Conservation (phyloP, 768 basidiomycete genomes). For the Xerocomus brunneocitrinus region DNA sequence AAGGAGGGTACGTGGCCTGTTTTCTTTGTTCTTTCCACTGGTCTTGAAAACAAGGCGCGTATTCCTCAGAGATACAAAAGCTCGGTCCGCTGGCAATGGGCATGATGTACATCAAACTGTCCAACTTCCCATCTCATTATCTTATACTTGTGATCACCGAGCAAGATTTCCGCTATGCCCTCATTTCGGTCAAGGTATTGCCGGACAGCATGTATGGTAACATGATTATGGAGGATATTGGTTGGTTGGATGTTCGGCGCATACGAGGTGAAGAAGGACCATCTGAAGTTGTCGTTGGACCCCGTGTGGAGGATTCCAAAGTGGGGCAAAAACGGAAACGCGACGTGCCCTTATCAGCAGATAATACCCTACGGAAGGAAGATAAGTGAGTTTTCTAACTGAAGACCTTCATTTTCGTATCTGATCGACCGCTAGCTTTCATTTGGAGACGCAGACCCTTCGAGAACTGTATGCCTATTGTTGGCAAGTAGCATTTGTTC, state of each 20-base stretch:
- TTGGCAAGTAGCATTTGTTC: slow-evolving; percentile 49
- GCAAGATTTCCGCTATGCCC: slow-evolving; percentile 72
- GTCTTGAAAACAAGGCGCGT: neutral
- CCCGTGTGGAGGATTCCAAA: slow-evolving; percentile 15
- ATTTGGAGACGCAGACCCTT: slow-evolving; percentile 66
- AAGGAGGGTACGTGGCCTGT: slow-evolving; percentile 47
- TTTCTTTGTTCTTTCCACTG: neutral
- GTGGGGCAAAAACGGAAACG: slow-evolving; percentile 32
- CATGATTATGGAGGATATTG: slow-evolving; percentile 73
- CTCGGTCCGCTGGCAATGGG: slow-evolving; percentile 61
- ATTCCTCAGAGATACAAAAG: slow-evolving; percentile 56
- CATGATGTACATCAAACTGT: slow-evolving; percentile 70
- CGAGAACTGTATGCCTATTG: slow-evolving; percentile 84
- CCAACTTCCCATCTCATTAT: slow-evolving; percentile 76
- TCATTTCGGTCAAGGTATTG: slow-evolving; percentile 62
- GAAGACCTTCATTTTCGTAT: neutral
- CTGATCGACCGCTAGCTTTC: slow-evolving; percentile 38
- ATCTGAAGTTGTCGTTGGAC: slow-evolving; percentile 10
- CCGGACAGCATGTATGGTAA: slow-evolving; percentile 52
- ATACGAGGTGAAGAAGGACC: slow-evolving; percentile 47
- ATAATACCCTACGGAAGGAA: slow-evolving; percentile 18
- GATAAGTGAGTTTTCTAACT: slow-evolving; percentile 22
- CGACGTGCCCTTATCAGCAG: slow-evolving; percentile 3
- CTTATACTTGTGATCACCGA: slow-evolving; percentile 81
- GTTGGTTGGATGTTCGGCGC: slow-evolving; percentile 70